Base-by-base conservation (phyloP, 192 early-diverging fungal species). In the Gaertneriomyces semiglobifer region DNA sequence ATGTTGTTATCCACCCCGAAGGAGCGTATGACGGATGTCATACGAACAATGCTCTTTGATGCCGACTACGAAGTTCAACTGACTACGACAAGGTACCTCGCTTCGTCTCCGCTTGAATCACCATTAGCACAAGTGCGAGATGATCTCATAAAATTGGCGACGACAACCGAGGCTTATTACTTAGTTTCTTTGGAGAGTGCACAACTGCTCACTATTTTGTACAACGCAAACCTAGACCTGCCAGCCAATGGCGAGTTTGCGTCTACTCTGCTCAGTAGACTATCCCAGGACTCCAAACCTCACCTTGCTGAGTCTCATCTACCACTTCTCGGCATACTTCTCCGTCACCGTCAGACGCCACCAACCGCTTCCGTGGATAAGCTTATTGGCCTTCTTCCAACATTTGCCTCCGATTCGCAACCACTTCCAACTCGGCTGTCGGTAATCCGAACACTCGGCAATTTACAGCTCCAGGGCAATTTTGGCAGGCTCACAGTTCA, bases 41-140 rank as follows among this genome's bases (percentile, higher is more conserved):
- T 86, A 25, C 20, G 69, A 14, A 53, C 53, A 4, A 70, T 89
- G 12, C 48, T 87, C 40, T 53, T 72, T 7, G 82, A 88, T 60
- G 38, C 44, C 7, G 84, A 87, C n/a, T 88, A 89, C 69, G 88
- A 89, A 61, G 84, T 88, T 7, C 85, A 86, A 6, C 66, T 87
- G 7, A 65, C 74, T n/a, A 76, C 80, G 0, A 54, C 88, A 8
- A 60, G 74, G 53, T 81, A 77, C 43, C 47, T 87, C 7, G 41
- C n/a, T 12, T 20, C 11, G 16, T 11, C 11, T 57, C 55, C 55
- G n/a, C 33, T 20, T 11, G 16, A 57, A 65, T 14, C 40, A 8
- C 40, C 63, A 41, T 68, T 47, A 48, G 10, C 33, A 7, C 33
- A 40, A 40, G 40, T 74, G 19, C 10, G 40, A 42, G 45, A 56